Conservation (phyloP, 352 stramenopile species). For the Phytophthora melonis region DNA sequence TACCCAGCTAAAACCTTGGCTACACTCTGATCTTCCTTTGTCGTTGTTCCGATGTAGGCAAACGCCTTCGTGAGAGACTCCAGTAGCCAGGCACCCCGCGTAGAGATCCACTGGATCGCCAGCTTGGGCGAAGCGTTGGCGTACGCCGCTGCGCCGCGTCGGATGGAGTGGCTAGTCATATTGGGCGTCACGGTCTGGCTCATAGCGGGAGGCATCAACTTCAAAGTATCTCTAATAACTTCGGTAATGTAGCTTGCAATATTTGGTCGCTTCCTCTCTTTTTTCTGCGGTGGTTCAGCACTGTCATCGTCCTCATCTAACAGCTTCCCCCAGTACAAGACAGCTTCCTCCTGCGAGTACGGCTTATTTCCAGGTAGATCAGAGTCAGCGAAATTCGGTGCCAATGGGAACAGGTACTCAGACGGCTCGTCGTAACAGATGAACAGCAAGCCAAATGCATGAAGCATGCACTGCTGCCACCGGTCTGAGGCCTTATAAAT, state of each 20-base stretch:
- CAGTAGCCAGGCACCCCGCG: background rate
- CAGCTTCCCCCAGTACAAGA: constrained; percentile 10
- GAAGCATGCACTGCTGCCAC: too few relatives aligned
- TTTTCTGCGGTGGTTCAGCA: background rate
- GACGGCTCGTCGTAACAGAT: constrained; percentile 9
- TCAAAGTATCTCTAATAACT: background rate
- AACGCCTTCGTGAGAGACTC: background rate
- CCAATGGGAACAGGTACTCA: constrained; percentile 12
- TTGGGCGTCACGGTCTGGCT: background rate
- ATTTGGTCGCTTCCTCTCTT: constrained; percentile 3
- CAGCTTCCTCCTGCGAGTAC: constrained; percentile 15
- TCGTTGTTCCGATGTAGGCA: background rate
- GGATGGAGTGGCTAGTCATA: constrained; percentile 1
- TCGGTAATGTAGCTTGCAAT: constrained; percentile 12
- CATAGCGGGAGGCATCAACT: background rate
- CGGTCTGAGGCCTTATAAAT: too few relatives aligned
- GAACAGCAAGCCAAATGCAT: constrained; percentile 13
- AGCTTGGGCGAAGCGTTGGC: background rate
- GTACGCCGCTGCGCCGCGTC: background rate
- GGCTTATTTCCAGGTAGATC: constrained; percentile 13
- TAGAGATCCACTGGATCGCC: background rate
- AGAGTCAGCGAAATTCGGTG: background rate
- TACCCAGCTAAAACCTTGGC: constrained; percentile 30
- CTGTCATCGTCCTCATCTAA: background rate
- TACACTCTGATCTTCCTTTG: constrained; percentile 31